Conservation (phyloP, 2,329 filamentous ascomycete species). For the Hyphodiscus sp. region DNA sequence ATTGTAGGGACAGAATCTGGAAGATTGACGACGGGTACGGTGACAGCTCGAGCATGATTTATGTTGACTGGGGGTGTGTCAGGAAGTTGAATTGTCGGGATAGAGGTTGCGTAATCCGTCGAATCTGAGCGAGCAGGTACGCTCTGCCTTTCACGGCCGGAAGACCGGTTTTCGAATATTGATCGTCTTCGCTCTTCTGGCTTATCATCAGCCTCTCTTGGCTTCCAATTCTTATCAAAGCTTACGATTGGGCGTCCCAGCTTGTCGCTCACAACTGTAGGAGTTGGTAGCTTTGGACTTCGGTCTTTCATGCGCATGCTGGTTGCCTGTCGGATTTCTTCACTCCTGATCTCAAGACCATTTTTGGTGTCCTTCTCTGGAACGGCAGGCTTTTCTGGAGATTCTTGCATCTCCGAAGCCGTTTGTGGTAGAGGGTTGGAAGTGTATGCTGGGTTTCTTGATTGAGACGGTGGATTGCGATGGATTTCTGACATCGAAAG, state of each 20-base stretch:
- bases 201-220: conserved; percentile 59
- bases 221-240: conserved; percentile 81
- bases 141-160: conserved; percentile 22
- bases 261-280: conserved; percentile 83
- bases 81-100: conserved; percentile 35
- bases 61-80: conserved; percentile 40
- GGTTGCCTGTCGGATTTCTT: conserved; percentile 86
- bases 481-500: conserved; percentile 63
- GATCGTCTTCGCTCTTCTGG: conserved; percentile 39
- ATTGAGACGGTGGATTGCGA: conserved; percentile 76
- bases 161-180: conserved; percentile 21
- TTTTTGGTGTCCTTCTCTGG: conserved; percentile 48
- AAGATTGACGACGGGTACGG: conserved; percentile 37
- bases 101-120: conserved; percentile 25
- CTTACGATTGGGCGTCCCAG: conserved; percentile 94
- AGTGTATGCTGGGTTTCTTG: conserved; percentile 73
- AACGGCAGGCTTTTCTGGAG: conserved; percentile 17
- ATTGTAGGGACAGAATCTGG: conserved; percentile 24
- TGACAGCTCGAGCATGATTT: conserved; percentile 31
- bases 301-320: conserved; percentile 83
- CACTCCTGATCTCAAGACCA: conserved; percentile 73
- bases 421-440: conserved; percentile 46
- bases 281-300: conserved; percentile 79
- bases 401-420: conserved; percentile 28
- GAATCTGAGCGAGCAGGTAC: conserved; percentile 22